These are phyloP conservation scores for Diaporthe vaccinii DNA, from an alignment of 2,329 filamentous ascomycete genomes.

Conservation along the genomic window DNA sequence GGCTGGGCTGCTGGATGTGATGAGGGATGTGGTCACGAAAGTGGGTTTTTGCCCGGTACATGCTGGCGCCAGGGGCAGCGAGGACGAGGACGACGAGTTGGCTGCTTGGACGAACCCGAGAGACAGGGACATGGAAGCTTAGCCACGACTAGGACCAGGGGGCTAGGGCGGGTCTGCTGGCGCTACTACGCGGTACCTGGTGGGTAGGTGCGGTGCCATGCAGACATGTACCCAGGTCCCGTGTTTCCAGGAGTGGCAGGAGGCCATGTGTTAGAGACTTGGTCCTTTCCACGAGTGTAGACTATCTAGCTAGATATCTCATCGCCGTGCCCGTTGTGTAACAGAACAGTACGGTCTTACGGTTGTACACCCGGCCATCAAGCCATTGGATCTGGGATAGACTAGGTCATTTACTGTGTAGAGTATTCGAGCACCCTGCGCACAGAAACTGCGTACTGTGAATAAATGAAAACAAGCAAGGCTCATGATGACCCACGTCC, in stretches of 20 bases:
- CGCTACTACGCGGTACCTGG: conserved; percentile 12
- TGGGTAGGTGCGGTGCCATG: neutral
- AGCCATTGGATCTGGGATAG: neutral
- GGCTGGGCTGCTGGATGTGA: neutral
- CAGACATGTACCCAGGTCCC: neutral
- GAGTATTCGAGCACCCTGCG: neutral
- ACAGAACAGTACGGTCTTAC: no score
- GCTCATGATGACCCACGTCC: neutral
- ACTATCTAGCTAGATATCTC: neutral
- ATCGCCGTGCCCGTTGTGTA: neutral
- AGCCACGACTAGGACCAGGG: conserved; percentile 18
- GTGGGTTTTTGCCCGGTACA: neutral
- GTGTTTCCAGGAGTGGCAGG: neutral
- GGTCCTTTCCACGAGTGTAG: neutral
- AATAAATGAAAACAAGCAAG: neutral
- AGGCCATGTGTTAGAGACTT: neutral
- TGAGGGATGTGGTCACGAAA: conserved; percentile 3
- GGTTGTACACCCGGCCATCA: neutral
- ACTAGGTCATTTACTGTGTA: neutral
- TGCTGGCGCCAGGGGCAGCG: conserved; percentile 4
- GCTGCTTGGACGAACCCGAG: conserved; percentile 10
- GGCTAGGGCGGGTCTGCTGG: conserved; percentile 16
- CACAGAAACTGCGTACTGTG: neutral
- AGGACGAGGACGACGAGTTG: neutral
- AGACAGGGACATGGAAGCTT: conserved; percentile 31